Percentiles rank a stretch among this genome's conserved stretches.
Evolutionary conservation across 202 grass and related monocot species (phyloP).

Genomic region (Schoenoplectus tabernaemontani): DNA sequence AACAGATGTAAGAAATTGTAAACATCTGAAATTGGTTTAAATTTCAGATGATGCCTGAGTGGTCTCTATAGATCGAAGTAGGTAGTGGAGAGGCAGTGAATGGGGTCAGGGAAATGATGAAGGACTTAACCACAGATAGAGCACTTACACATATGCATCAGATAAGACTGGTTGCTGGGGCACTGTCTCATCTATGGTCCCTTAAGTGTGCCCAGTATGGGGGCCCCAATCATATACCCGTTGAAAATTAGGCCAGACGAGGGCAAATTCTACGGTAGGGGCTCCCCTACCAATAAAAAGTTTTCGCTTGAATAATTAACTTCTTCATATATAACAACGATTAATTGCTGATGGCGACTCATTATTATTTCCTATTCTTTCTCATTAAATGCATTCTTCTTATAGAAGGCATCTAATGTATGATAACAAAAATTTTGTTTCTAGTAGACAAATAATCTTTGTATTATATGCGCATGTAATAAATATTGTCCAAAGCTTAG

Average conservation of each 20-base stretch:
- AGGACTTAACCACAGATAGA: conserved; percentile 32
- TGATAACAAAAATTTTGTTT: no score
- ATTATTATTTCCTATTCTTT: no score
- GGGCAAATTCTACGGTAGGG: no score
- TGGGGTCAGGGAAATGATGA: conserved; percentile 48
- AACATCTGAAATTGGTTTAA: neutral
- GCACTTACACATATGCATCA: conserved; percentile 31
- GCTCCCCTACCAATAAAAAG: no score
- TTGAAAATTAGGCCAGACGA: conserved; percentile 13
- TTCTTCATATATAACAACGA: no score
- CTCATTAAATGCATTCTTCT: no score
- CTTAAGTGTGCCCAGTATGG: conserved; percentile 31
- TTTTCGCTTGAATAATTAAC: no score
- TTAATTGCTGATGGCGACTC: no score
- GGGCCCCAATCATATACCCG: conserved; percentile 7
- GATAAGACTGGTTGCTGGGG: conserved; percentile 67
- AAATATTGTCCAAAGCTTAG: no score
- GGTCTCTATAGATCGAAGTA: neutral
- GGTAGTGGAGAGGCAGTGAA: conserved; percentile 25
- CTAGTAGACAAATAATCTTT: no score
- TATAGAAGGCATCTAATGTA: no score
- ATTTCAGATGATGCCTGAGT: neutral
- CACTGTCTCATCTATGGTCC: conserved; percentile 42
- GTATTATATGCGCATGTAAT: no score
- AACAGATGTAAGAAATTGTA: neutral